Evolutionary conservation across 78 protist species (phyloP).

Genomic region (Dictyostelium brefeldianum): DNA sequence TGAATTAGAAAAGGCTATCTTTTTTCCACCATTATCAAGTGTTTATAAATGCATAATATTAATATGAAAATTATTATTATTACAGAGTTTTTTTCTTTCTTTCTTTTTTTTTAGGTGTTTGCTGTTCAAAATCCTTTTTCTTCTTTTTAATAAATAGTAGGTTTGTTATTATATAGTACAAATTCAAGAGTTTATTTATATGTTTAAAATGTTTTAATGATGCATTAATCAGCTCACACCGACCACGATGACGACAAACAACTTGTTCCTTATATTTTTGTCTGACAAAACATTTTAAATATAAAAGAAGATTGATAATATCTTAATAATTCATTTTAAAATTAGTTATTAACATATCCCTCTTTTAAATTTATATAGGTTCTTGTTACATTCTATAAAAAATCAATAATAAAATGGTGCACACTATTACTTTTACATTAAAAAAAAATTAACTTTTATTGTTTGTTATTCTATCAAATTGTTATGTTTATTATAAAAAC

Average conservation of each 20-base stretch:
- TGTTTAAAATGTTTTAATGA: background rate
- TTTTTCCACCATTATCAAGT: background rate
- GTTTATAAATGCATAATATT: too few relatives aligned
- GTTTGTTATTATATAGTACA: background rate
- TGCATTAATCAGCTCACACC: slow-evolving; percentile 20
- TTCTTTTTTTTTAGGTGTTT: background rate
- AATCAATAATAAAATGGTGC: too few relatives aligned
- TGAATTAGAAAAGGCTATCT: too few relatives aligned
- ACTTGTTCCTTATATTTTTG: background rate
- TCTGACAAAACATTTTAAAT: background rate
- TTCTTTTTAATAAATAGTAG: background rate
- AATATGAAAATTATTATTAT: background rate
- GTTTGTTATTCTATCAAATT: too few relatives aligned
- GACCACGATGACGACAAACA: slow-evolving; percentile 16
- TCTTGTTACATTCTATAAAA: too few relatives aligned
- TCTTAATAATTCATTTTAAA: too few relatives aligned
- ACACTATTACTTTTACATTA: too few relatives aligned
- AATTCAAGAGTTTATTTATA: background rate
- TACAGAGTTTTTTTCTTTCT: background rate
- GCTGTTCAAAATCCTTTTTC: background rate
- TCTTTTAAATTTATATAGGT: too few relatives aligned
- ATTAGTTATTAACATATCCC: too few relatives aligned
- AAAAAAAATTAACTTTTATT: too few relatives aligned
- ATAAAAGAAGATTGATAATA: too few relatives aligned
- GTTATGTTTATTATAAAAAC: too few relatives aligned